Evolutionary conservation across 805 yeast genomes (phyloP).

Genomic region (Kregervanrija pseudodelftensis): DNA sequence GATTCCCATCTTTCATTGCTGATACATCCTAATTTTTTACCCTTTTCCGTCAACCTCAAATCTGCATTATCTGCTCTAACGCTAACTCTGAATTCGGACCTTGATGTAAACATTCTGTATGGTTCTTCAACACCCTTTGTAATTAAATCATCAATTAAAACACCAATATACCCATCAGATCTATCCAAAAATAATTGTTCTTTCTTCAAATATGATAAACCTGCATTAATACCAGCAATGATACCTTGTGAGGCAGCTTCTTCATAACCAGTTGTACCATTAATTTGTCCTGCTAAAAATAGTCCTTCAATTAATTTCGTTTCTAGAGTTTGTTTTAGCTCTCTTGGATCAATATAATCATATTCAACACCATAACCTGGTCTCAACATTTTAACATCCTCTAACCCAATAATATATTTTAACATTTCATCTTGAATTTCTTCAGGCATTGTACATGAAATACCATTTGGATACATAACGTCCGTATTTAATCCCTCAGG

Average conservation of each 20-base stretch:
- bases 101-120: slow-evolving; percentile 93
- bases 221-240: slow-evolving; percentile 94
- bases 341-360: slow-evolving; percentile 93
- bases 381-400: slow-evolving; percentile 78
- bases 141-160: slow-evolving; percentile 84
- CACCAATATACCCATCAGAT: slow-evolving; percentile 87
- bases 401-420: slow-evolving; percentile 78
- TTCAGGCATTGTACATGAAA: slow-evolving; percentile 92
- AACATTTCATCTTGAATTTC: slow-evolving; percentile 78
- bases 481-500: slow-evolving; percentile 90
- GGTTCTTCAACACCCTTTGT: slow-evolving; percentile 97
- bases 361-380: slow-evolving; percentile 99
- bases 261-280: slow-evolving; percentile 98
- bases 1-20: slow-evolving; percentile 47
- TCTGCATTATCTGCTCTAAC: slow-evolving; percentile 96
- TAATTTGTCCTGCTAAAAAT: slow-evolving; percentile 92
- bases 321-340: slow-evolving; percentile 67
- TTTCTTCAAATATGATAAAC: slow-evolving; percentile 38
- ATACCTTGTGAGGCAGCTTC: slow-evolving; percentile 98
- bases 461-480: slow-evolving; percentile 93
- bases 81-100: slow-evolving; percentile 88
- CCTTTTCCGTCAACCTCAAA: slow-evolving; percentile 65
- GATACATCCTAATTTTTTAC: slow-evolving; percentile 61
- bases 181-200: slow-evolving; percentile 53
- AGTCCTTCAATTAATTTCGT: slow-evolving; percentile 74